Percentiles rank a stretch among this genome's conserved stretches.
phyloP scores from a whole-genome alignment of 345 rosid species.

The Bruguiera gymnorhiza region DNA sequence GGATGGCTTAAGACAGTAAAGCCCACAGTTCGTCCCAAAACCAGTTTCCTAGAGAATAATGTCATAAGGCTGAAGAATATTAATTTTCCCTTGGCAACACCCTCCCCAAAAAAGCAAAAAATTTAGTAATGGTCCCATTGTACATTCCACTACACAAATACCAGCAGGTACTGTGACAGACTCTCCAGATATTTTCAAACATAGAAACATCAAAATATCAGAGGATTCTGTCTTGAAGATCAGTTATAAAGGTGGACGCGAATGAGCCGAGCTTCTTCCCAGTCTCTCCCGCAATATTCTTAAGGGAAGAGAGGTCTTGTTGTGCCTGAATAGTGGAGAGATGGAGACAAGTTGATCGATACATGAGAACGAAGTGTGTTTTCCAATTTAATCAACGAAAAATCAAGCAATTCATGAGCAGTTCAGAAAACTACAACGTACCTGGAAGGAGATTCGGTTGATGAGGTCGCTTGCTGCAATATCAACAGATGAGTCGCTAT shows the following conservation, averaged over 20 bases:
- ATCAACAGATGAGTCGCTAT: slow-evolving; percentile 52
- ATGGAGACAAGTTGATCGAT: neutral
- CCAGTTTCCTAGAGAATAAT: neutral
- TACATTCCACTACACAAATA: slow-evolving; percentile 10
- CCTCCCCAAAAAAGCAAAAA: neutral
- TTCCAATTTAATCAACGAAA: neutral
- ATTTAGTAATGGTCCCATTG: neutral
- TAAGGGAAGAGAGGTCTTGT: slow-evolving; percentile 81
- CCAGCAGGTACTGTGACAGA: neutral
- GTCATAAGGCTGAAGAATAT: neutral
- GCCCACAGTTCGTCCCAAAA: neutral
- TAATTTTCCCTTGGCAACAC: neutral
- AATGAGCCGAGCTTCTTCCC: slow-evolving; percentile 78
- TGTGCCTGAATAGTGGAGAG: slow-evolving; percentile 54
- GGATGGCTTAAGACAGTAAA: neutral
- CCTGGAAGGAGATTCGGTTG: slow-evolving; percentile 87
- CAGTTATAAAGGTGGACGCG: slow-evolving; percentile 73
- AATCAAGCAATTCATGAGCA: neutral
- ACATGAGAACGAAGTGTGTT: too few species aligned
- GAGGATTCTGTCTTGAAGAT: slow-evolving; percentile 88
- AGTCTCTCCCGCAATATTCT: slow-evolving; percentile 89
- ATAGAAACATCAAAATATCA: slow-evolving; percentile 22
- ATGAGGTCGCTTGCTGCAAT: slow-evolving; percentile 83
- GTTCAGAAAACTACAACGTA: slow-evolving; percentile 14
- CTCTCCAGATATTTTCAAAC: neutral